These are phyloP conservation scores for Tephrocybe sp. DNA, from an alignment of 768 basidiomycete species.

Conservation along the genomic window DNA sequence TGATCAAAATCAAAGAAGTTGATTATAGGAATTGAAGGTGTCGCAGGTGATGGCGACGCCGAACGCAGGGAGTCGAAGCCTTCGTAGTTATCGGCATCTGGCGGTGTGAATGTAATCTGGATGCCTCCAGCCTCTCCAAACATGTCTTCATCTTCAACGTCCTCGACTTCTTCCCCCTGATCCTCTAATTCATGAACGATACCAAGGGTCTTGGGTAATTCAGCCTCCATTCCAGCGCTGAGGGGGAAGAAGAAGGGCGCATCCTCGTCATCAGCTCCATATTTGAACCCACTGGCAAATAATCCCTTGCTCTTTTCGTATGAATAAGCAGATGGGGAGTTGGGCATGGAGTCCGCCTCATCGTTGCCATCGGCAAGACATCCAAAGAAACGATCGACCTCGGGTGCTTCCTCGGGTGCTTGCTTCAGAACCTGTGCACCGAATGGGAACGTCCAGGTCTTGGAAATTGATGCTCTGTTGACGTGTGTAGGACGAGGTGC, in stretches of 20 bases:
- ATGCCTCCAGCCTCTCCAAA: constrained; percentile 70
- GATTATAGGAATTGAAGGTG: constrained; percentile 29
- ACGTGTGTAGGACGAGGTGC: constrained; percentile 27
- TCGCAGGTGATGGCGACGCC: constrained; percentile 23
- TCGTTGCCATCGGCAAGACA: constrained; percentile 59
- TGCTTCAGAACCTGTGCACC: constrained; percentile 20
- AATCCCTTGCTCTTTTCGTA: constrained; percentile 58
- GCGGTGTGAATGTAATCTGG: constrained; percentile 69
- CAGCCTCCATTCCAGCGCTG: constrained; percentile 35
- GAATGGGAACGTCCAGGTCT: constrained; percentile 67
- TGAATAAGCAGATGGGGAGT: constrained; percentile 37
- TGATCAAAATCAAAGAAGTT: constrained; percentile 29
- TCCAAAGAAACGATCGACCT: constrained; percentile 77
- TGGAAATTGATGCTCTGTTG: constrained; percentile 48
- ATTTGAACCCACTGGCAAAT: constrained; percentile 54
- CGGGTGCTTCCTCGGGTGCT: constrained; percentile 25
- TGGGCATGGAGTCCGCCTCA: constrained; percentile 35
- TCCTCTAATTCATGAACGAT: constrained; percentile 47
- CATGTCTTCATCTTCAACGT: constrained; percentile 46
- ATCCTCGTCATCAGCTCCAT: constrained; percentile 47
- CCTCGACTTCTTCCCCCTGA: constrained; percentile 28
- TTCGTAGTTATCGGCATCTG: constrained; percentile 38
- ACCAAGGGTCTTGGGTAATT: constrained; percentile 28
- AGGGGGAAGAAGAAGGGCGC: constrained; percentile 44
- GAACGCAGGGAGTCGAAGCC: constrained; percentile 26